Percentiles rank a stretch among this genome's conserved stretches.
phyloP scores from a whole-genome alignment of 2,329 filamentous ascomycete species.

The Colletotrichum viniferum region DNA sequence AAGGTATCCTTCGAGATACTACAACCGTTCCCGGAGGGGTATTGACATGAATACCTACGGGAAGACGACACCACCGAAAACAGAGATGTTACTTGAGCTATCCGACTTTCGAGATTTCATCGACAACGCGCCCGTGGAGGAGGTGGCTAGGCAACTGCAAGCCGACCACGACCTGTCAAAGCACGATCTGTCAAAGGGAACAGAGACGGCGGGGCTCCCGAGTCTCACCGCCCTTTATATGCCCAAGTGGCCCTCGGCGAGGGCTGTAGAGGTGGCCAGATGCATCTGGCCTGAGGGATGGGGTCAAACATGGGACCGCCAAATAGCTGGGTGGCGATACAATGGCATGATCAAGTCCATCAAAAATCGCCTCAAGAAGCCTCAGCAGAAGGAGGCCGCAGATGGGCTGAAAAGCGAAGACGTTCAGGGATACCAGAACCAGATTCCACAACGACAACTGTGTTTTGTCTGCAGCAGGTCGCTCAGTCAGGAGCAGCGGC shows the following conservation, averaged over 20 bases:
- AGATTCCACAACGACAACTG: background rate
- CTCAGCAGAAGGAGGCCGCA: background rate
- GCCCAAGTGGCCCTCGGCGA: background rate
- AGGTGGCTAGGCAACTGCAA: background rate
- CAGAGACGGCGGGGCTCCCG: background rate
- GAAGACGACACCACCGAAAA: background rate
- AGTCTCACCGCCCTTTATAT: background rate
- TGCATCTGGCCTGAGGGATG: background rate
- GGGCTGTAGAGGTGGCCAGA: background rate
- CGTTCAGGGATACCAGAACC: background rate
- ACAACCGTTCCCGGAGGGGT: background rate
- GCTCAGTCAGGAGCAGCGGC: background rate
- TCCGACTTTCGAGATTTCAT: background rate
- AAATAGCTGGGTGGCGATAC: background rate
- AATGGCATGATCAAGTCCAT: background rate
- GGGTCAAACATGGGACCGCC: background rate
- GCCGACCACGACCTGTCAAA: background rate
- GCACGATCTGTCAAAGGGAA: background rate
- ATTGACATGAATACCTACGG: background rate
- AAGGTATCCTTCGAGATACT: background rate
- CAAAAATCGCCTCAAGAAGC: background rate
- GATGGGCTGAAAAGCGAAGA: background rate
- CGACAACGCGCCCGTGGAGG: background rate
- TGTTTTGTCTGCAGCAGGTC: background rate
- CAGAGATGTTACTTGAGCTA: background rate